Percentiles rank a stretch among this genome's conserved stretches.
phyloP scores from a whole-genome alignment of 2,329 filamentous ascomycete genomes.

The Trichoderma sp. region DNA sequence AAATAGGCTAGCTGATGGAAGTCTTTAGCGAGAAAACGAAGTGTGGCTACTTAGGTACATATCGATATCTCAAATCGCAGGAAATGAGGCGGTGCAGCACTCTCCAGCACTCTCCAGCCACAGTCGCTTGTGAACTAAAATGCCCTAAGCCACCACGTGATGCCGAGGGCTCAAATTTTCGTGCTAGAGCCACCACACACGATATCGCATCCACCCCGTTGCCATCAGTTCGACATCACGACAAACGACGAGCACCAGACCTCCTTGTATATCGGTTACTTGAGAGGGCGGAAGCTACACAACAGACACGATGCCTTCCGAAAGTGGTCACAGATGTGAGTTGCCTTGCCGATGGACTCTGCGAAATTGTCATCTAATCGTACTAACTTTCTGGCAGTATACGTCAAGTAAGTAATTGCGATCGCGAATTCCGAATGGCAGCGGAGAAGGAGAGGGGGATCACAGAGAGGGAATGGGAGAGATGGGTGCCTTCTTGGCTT shows the following conservation, averaged over 20 bases:
- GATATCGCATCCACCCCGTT: constrained; percentile 37
- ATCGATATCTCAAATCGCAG: neutral
- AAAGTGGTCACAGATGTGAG: constrained; percentile 87
- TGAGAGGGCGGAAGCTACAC: constrained; percentile 47
- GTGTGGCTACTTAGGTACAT: neutral
- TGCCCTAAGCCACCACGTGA: constrained; percentile 40
- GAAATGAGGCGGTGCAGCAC: constrained; percentile 10
- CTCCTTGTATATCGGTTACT: constrained; percentile 45
- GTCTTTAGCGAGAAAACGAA: neutral
- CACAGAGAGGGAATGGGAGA: neutral
- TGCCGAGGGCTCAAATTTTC: constrained; percentile 37
- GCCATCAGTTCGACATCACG: constrained; percentile 37
- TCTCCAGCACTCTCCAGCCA: constrained; percentile 7
- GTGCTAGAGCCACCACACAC: constrained; percentile 36
- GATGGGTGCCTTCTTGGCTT: neutral
- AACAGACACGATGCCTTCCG: constrained; percentile 78
- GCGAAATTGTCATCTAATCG: neutral
- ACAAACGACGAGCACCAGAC: constrained; percentile 45
- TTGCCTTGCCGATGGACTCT: constrained; percentile 31
- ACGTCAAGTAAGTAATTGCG: constrained; percentile 73
- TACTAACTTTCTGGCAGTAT: constrained; percentile 60
- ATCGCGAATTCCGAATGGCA: constrained; percentile 17
- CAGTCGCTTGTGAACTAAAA: neutral
- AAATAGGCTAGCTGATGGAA: constrained; percentile 15
- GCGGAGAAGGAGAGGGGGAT: neutral